These are phyloP conservation scores for Neurospora sublineolata DNA, from an alignment of 495 filamentous ascomycete genomes.

Conservation along the genomic window DNA sequence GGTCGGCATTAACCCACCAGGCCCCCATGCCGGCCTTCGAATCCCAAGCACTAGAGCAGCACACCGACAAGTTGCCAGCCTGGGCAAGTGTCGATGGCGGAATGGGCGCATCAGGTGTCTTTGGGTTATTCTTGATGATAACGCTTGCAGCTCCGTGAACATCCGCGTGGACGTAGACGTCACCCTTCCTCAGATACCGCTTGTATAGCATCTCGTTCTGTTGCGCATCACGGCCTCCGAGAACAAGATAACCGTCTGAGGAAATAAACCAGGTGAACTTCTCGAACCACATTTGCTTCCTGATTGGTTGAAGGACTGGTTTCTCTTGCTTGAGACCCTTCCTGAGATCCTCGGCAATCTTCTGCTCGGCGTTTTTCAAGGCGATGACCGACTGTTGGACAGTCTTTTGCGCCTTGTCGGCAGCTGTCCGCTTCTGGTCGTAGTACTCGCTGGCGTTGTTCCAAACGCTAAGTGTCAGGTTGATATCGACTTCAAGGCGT, in stretches of 20 bases:
- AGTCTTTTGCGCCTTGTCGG: conserved; percentile 78
- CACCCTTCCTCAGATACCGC: conserved; percentile 72
- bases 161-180: conserved; percentile 87
- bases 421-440: conserved; percentile 71
- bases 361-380: conserved; percentile 78
- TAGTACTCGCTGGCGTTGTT: conserved; percentile 88
- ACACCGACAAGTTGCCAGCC: conserved; percentile 72
- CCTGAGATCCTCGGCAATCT: conserved; percentile 75
- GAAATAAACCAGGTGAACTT: conserved; percentile 93
- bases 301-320: conserved; percentile 67
- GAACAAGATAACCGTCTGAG: conserved; percentile 86
- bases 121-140: conserved; percentile 73
- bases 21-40: conserved; percentile 90
- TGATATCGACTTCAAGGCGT: conserved; percentile 64
- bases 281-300: conserved; percentile 86
- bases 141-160: conserved; percentile 71
- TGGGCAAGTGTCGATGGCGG: conserved; percentile 85
- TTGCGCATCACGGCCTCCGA: conserved; percentile 76
- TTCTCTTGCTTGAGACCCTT: conserved; percentile 87
- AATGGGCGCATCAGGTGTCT: conserved; percentile 67
- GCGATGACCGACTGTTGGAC: conserved; percentile 70
- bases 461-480: conserved; percentile 71
- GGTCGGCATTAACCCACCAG: conserved; percentile 82
- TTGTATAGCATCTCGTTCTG: conserved; percentile 88
- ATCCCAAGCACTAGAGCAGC: conserved; percentile 84